A percentile compares a stretch with the other conserved stretches of the same genome.
These are phyloP conservation scores for Termitomyces titanicus DNA, from an alignment of 768 basidiomycete species.

Conservation along the genomic window DNA sequence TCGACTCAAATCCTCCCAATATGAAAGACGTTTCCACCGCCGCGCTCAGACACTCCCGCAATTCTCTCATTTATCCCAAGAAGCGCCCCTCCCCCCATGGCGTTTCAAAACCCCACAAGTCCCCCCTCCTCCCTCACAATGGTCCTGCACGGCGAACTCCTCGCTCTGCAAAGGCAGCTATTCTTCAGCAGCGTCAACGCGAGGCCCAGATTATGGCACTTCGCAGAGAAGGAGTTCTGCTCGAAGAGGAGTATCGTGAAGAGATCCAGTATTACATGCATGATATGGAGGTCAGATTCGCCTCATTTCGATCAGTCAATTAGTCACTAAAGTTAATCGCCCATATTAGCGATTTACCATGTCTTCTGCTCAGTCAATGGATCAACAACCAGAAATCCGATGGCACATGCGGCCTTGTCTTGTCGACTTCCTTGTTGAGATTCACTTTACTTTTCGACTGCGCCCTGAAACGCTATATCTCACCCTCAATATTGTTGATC, in stretches of 20 bases:
- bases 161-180: constrained; percentile 57
- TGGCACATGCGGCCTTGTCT: constrained; percentile 99
- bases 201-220: constrained; percentile 66
- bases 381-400: constrained; percentile 96
- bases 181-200: constrained; percentile 63
- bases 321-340: constrained; percentile 12
- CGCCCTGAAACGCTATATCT: constrained; percentile 99
- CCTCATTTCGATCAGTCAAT: constrained; percentile 3
- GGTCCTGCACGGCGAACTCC: constrained; percentile 58
- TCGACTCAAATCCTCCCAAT: constrained; percentile 41
- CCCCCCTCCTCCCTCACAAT: constrained; percentile 48
- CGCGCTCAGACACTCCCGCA: constrained; percentile 58
- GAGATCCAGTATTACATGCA: constrained; percentile 95
- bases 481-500: constrained; percentile 97
- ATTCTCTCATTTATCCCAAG: constrained; percentile 71
- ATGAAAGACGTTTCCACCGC: constrained; percentile 78
- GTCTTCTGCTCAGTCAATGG: constrained; percentile 94
- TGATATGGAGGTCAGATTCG: constrained; percentile 88
- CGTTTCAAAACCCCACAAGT: constrained; percentile 64
- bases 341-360: constrained; percentile 62
- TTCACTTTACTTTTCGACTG: constrained; percentile 95
- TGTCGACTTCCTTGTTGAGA: constrained; percentile 98
- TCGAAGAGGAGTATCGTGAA: constrained; percentile 94
- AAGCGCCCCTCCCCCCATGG: constrained; percentile 84
- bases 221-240: constrained; percentile 68